Evolutionary conservation across 2,329 filamentous ascomycete genomes (phyloP), one percentile per base, ranked within the genome.

Genomic region (Colletotrichum orchidophilum): DNA sequence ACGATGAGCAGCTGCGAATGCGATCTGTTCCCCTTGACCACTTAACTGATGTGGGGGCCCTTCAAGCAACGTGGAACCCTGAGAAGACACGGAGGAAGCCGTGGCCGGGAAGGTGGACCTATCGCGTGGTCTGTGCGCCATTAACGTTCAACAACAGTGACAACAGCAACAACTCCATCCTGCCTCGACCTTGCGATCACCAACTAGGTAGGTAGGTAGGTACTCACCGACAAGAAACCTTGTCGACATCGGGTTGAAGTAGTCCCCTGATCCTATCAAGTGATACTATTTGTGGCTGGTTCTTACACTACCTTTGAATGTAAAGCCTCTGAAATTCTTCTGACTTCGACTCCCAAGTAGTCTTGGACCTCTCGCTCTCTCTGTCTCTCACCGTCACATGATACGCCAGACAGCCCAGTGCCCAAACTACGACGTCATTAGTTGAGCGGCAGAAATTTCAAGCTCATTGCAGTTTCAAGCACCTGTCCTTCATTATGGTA

Each of bases 61-160:
- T 2, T 90, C 90, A 74, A 75, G 75, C 2, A 90, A 90, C 72
- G 84, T 90, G 11, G 86, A 90, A 78, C 75, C 21, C 78, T 90
- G 13, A 83, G 81, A 64, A 71, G 81, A 26, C 87, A 87, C 0
- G 87, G 88, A 11, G 87, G 85, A 70, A 59, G 65, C 69, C 69
- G 39, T 46, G 59, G 57, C 52, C 49, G 53, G 46, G 31, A 60
- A 53, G 21, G 65, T 68, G 69, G 60, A 18, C 46, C 60, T 3
- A 5, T 0, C 1, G 0, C 2, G 12, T 71, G 69, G 69, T 33
- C 69, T 31, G 69, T 71, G 69, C 69, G 6, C 5, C 27, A 9
- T 27, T 2, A 6, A 50, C 24, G 49, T 60, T 31, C 13, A 33
- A 35, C 15, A 49, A n/a, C 27, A 50, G 29, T n/a, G n/a, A n/a